Base-by-base conservation (phyloP, 768 basidiomycete genomes). In the Auricularia sp. region DNA sequence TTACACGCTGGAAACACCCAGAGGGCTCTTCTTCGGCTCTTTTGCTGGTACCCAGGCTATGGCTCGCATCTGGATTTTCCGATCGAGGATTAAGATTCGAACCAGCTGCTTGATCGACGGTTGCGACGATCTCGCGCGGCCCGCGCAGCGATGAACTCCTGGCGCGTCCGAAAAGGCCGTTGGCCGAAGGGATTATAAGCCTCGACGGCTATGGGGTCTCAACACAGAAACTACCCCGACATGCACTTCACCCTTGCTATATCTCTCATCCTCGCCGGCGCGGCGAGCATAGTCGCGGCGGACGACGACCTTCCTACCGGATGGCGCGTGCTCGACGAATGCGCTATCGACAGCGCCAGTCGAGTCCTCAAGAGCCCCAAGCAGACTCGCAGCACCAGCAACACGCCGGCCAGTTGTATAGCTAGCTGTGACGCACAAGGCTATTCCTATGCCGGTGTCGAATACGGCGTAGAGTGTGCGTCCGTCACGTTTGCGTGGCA, bases 111-210 rank as follows among this genome's bases (percentile, higher is more conserved):
- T 29, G 29, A 29, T 29, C 29, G 29, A 29, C 29, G 29, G 29
- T 29, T 29, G 29, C 2, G 29, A 29, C 29, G 39, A 42, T 42
- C 39, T 70, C 36, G 73, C 72, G 34, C 71, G 73, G 29, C 2
- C 29, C 67, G 72, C 70, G 5, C 42, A 47, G 3, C 71, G 74
- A 42, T 69, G 67, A 61, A 74, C 69, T 18, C 64, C 7, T 42
- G 39, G 39, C 3, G 3, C 39, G 39, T 42, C 39, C 39, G 7
- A 14, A 42, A 42, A 42, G 2, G 1, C 8, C 39, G 39, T 42
- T 42, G 39, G 39, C 2, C 7, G 7, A 42, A 42, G 8, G 7
- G 39, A 7, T 42, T 7, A 14, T 7, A 42, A 14, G 8, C 39
- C 39, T 14, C 39, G 7, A 14, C 8, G 39, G 39, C 39, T 42